phyloP scores from a whole-genome alignment of 108 stramenopile species.

The Nitzschia putrida region DNA sequence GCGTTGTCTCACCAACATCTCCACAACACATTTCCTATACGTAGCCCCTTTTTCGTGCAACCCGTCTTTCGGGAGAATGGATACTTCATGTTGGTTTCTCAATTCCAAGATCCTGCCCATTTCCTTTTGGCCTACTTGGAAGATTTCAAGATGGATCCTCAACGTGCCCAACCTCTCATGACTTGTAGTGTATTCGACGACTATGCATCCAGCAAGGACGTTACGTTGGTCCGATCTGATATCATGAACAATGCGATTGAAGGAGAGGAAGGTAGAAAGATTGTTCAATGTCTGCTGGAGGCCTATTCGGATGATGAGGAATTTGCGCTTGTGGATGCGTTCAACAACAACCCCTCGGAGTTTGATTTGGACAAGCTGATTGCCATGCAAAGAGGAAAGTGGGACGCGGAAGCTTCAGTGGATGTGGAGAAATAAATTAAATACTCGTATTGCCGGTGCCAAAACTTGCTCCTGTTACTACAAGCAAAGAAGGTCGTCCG shows the following conservation, averaged over 20 bases:
- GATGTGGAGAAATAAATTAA: slow-evolving; percentile 31
- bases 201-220: slow-evolving; percentile 55
- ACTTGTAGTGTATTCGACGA: slow-evolving; percentile 82
- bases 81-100: slow-evolving; percentile 79
- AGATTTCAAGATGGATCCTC: slow-evolving; percentile 86
- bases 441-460: too few species aligned
- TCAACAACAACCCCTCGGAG: slow-evolving; percentile 67
- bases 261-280: slow-evolving; percentile 66
- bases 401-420: slow-evolving; percentile 41
- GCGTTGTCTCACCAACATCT: too few species aligned
- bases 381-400: slow-evolving; percentile 54
- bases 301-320: slow-evolving; percentile 61
- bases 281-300: slow-evolving; percentile 55
- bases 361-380: slow-evolving; percentile 81
- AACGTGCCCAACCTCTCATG: slow-evolving; percentile 71
- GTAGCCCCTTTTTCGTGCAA: slow-evolving; percentile 80
- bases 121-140: slow-evolving; percentile 82
- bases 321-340: slow-evolving; percentile 59
- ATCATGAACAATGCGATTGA: slow-evolving; percentile 74
- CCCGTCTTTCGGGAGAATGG: slow-evolving; percentile 84
- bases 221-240: slow-evolving; percentile 72
- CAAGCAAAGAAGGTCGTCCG: too few species aligned
- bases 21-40: neutral
- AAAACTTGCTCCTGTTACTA: too few species aligned
- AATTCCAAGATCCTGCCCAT: slow-evolving; percentile 73